Conservation (phyloP, 106 monocot genomes). For the Gastrodia elata region DNA sequence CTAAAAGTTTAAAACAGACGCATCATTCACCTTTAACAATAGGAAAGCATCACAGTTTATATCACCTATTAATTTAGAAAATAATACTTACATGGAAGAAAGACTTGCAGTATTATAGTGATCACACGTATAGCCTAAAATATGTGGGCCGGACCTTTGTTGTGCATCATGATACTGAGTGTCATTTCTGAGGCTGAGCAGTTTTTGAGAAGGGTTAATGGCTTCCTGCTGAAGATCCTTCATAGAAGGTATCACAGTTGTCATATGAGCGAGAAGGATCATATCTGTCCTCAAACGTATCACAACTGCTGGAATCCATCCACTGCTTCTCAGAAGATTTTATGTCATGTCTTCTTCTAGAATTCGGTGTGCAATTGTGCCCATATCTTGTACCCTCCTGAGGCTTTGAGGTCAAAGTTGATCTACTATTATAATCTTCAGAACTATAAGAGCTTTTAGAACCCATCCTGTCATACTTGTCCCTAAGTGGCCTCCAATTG, state of each 20-base stretch:
- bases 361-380: slow-evolving; percentile 13
- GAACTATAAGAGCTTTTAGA: slow-evolving; percentile 20
- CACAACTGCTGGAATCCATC: slow-evolving; percentile 22
- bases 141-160: not conserved
- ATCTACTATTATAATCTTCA: slow-evolving; percentile 13
- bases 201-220: not conserved
- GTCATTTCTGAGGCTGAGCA: slow-evolving; percentile 5
- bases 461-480: slow-evolving; percentile 12
- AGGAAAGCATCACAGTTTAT: not conserved
- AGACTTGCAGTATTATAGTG: slow-evolving; percentile 7
- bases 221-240: slow-evolving; percentile 9
- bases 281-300: slow-evolving; percentile 67
- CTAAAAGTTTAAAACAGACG: not conserved
- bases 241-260: slow-evolving; percentile 10
- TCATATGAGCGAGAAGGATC: slow-evolving; percentile 42
- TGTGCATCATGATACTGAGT: slow-evolving; percentile 11
- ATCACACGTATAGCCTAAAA: slow-evolving; percentile 10
- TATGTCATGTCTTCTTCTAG: slow-evolving; percentile 13
- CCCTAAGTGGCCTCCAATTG: not conserved
- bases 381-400: slow-evolving; percentile 4
- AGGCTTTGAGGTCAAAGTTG: slow-evolving; percentile 20
- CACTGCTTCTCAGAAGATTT: slow-evolving; percentile 16
- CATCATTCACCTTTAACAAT: not conserved
- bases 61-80: not conserved
- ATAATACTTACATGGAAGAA: slow-evolving; percentile 19